Percentiles rank a stretch among this genome's conserved stretches.
Conservation (phyloP, 176 grass and related monocot species). For the Musa schizocarpa region DNA sequence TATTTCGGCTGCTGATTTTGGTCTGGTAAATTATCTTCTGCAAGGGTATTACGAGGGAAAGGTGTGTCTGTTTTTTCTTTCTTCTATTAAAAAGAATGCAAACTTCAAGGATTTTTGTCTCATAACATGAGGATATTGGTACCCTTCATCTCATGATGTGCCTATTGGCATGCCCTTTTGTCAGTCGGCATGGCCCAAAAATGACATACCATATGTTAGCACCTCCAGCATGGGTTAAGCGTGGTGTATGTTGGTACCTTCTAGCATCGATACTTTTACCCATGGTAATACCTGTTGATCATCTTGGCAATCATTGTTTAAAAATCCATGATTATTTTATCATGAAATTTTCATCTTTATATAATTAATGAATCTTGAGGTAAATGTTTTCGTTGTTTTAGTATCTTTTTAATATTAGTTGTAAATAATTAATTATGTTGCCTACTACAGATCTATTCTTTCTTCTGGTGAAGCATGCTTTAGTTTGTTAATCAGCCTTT, state of each 20-base stretch:
- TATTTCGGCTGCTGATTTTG: constrained; percentile 89
- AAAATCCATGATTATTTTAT: neutral
- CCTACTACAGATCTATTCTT: too few species aligned
- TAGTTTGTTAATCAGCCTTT: too few species aligned
- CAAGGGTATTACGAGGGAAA: constrained; percentile 92
- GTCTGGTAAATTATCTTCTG: constrained; percentile 64
- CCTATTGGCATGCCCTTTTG: neutral
- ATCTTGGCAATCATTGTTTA: neutral
- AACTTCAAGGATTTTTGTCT: neutral
- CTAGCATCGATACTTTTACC: neutral
- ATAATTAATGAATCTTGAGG: neutral
- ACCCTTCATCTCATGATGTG: neutral
- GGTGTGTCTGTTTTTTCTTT: constrained; percentile 28
- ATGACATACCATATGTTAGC: neutral
- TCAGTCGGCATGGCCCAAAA: neutral
- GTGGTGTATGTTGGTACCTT: neutral
- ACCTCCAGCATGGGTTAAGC: neutral
- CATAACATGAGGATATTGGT: neutral
- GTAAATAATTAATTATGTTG: too few species aligned
- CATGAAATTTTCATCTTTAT: neutral
- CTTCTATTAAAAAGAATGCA: neutral
- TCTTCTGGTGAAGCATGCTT: too few species aligned
- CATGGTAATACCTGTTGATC: neutral
- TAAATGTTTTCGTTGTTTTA: too few species aligned
- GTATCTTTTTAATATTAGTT: too few species aligned